Conservation (phyloP, 2,329 filamentous ascomycete species). For the Talaromyces rugulosus region DNA sequence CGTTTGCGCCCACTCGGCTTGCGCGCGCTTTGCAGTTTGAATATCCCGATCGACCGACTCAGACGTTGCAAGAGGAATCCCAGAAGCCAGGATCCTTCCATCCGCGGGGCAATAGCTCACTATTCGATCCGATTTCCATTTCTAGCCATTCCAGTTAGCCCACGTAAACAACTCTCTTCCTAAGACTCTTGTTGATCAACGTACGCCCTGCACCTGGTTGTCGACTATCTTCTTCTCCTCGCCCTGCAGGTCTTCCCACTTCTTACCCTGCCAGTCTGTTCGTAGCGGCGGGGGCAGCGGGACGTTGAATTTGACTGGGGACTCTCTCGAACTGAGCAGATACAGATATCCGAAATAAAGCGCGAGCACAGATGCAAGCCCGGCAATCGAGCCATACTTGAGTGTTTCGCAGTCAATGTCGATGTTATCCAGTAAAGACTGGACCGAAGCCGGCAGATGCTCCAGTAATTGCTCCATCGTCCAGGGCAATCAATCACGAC, state of each 20-base stretch:
- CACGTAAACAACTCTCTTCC: neutral
- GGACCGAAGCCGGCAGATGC: constrained; percentile 17
- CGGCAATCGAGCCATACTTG: constrained; percentile 24
- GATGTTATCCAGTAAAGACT: constrained; percentile 17
- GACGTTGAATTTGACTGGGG: constrained; percentile 34
- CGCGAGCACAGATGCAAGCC: constrained; percentile 25
- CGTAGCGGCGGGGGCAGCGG: constrained; percentile 33
- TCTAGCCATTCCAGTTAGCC: constrained; percentile 20
- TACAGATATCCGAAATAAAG: constrained; percentile 30
- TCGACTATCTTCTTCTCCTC: constrained; percentile 32
- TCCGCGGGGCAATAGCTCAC: constrained; percentile 70
- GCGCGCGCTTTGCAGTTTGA: constrained; percentile 67
- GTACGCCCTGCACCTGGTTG: constrained; percentile 36
- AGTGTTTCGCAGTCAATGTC: constrained; percentile 19
- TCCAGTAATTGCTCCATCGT: constrained; percentile 9
- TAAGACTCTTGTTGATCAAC: constrained; percentile 13
- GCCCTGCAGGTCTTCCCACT: constrained; percentile 33
- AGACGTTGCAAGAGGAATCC: constrained; percentile 64
- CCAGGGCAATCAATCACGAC: neutral
- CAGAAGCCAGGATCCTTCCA: constrained; percentile 68
- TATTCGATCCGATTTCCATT: constrained; percentile 36
- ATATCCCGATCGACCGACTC: constrained; percentile 77
- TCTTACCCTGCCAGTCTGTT: constrained; percentile 24
- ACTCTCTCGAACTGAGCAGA: constrained; percentile 25
- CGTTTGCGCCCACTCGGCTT: constrained; percentile 71